These are phyloP conservation scores for Ambrosia hybrid DNA, from an alignment of 140 eudicot genomes.

Conservation along the genomic window DNA sequence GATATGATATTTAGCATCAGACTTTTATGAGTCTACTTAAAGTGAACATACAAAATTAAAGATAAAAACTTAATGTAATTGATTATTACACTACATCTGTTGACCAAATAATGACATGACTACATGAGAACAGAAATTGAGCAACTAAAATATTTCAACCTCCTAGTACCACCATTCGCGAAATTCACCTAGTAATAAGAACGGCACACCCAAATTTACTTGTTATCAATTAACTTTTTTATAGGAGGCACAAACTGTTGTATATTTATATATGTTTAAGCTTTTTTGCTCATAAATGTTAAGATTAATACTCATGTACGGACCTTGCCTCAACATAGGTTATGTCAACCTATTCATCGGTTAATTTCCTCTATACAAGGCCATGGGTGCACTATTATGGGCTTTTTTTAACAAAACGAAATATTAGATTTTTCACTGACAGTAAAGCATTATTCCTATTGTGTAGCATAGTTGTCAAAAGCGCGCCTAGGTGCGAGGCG, in stretches of 20 bases:
- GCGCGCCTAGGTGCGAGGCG: too few species aligned
- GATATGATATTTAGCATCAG: neutral
- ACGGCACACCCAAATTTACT: constrained; percentile 3
- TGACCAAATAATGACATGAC: neutral
- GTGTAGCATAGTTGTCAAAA: too few species aligned
- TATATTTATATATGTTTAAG: too few species aligned
- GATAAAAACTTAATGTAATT: neutral
- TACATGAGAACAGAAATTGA: neutral
- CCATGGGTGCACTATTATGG: neutral
- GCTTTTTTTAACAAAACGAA: neutral
- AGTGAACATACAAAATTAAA: neutral
- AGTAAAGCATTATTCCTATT: neutral
- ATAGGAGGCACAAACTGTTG: too few species aligned
- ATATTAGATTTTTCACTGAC: neutral
- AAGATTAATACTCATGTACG: neutral
- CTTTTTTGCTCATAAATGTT: neutral
- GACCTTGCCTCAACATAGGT: neutral
- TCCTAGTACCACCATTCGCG: neutral
- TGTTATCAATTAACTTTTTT: neutral
- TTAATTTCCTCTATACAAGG: neutral
- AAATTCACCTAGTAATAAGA: constrained; percentile 2
- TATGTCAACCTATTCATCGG: too few species aligned
- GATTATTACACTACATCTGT: neutral
- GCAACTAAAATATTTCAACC: neutral
- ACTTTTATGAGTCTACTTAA: neutral